phyloP scores from a whole-genome alignment of 345 rosid genomes.

The Triadica sebifera region DNA sequence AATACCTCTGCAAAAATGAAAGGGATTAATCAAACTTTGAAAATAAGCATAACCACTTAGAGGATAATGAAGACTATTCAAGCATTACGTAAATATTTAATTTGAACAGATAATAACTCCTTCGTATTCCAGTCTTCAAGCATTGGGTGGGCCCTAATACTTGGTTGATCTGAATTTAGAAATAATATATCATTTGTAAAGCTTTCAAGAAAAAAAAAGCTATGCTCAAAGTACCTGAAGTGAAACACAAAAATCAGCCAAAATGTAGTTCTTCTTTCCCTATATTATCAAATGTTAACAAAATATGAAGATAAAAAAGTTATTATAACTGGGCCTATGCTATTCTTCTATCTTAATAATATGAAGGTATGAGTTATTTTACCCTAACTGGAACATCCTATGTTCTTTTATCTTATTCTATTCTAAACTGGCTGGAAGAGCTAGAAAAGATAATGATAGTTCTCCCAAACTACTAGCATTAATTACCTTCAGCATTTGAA shows the following conservation, averaged over 20 bases:
- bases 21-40: slow-evolving; percentile 6
- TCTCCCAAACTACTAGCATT: neutral
- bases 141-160: neutral
- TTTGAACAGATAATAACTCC: neutral
- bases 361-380: neutral
- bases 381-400: neutral
- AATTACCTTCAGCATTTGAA: neutral
- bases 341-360: neutral
- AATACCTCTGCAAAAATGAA: slow-evolving; percentile 57
- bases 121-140: too few relatives aligned
- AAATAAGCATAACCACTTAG: neutral
- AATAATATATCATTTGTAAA: neutral
- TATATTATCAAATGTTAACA: neutral
- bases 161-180: neutral
- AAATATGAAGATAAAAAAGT: neutral
- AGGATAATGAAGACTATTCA: neutral
- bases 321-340: neutral
- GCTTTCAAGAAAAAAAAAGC: neutral
- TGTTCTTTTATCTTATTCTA: neutral
- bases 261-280: neutral
- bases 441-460: neutral
- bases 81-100: neutral
- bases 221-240: neutral
- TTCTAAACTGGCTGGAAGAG: neutral
- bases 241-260: neutral